A percentile compares a stretch with the other conserved stretches of the same genome.
These are phyloP conservation scores for Serendipita sp. DNA, from an alignment of 768 basidiomycete species.

Conservation along the genomic window DNA sequence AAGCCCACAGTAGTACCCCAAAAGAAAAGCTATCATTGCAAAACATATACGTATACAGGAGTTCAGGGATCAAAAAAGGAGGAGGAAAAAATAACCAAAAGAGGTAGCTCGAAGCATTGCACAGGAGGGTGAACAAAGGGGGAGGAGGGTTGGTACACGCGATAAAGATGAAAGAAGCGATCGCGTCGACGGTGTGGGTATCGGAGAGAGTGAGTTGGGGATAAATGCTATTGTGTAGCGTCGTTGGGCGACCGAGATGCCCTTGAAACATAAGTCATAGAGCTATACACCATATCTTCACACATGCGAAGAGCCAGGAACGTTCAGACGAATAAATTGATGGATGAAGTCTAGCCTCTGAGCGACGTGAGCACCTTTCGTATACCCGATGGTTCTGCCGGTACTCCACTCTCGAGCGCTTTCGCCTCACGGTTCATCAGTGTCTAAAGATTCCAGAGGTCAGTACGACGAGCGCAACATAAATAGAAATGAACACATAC, in stretches of 20 bases:
- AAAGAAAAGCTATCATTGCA: too few species aligned
- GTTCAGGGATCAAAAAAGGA: background rate
- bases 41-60: background rate
- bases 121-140: background rate
- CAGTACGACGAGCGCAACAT: background rate
- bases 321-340: background rate
- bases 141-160: background rate
- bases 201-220: too few species aligned
- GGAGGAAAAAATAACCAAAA: background rate
- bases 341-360: background rate
- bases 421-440: background rate
- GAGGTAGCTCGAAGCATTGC: too few species aligned
- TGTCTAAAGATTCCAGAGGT: background rate
- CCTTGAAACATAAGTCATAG: background rate
- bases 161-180: too few species aligned
- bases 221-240: too few species aligned
- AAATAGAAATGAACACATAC: constrained; percentile 24
- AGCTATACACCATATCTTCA: background rate
- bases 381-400: background rate
- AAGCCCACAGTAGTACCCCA: too few species aligned
- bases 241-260: background rate
- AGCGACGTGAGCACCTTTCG: background rate
- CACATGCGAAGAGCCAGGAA: background rate
- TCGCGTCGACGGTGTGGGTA: too few species aligned
- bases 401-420: background rate